Evolutionary conservation across 1,284 basidiomycete species (phyloP), one percentile per base, ranked within the genome.

Genomic region (Boletus sp.): DNA sequence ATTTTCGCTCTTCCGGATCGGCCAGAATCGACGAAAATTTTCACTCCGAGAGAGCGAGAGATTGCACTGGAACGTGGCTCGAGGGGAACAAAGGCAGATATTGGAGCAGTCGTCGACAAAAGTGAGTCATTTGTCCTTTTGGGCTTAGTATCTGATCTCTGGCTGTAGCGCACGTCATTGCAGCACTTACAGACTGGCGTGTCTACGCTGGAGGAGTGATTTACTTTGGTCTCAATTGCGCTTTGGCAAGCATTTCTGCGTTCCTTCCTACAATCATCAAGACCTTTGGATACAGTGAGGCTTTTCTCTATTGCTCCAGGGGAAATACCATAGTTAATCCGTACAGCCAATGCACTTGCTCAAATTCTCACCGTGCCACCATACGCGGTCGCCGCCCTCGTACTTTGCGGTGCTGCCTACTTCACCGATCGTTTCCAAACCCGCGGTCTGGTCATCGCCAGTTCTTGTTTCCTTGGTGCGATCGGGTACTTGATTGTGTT

Each of bases 181-280:
- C 87, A 57, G 89, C 89, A 11, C 80, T 93, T 68, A 75, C 78
- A 62, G 90, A 92, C 71, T 91, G 88, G 87, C 74, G 73, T 21
- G 78, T 89, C 27, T 88, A 88, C 66, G 65, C 77, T 6, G 87
- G 81, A 8, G 87, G 88, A 1, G 78, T 85, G 11, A 84, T 89
- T 56, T 92, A 91, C 72, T 92, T 91, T 66, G 90, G 90, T 43
- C 79, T 92, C 65, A 95, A 95, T 73, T 84, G 88, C 54, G 88
- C 88, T 9, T 78, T 94, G 14, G 90, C 90, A 10, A 89, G 88
- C 7, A 91, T 93, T 51, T 87, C 88, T 19, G 93, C 91, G 0
- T 95, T 95, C 76, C 77, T 95, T 43, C 93, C 93, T 2, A 94
- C 93, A 1, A 93, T 94, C 66, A 86, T 94, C 63, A 82, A 80